phyloP scores from a whole-genome alignment of 164 flowering plant genomes.

The Buxus sempervirens region DNA sequence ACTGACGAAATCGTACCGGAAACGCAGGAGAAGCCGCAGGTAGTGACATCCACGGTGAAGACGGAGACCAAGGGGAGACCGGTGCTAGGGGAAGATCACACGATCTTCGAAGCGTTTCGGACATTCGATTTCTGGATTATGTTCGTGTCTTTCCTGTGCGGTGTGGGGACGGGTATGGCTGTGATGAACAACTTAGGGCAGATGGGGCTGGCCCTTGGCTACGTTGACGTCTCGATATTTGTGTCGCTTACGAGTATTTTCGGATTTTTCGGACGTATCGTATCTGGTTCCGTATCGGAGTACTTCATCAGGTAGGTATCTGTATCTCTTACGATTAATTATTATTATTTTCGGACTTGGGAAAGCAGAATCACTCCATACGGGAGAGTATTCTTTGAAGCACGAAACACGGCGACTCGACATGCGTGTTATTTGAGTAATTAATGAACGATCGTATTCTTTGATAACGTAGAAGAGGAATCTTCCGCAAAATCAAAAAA shows the following conservation, averaged over 20 bases:
- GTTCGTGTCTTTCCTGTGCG: slow-evolving; percentile 77
- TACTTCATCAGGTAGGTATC: slow-evolving; percentile 64
- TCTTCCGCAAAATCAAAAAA: no score
- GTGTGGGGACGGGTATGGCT: slow-evolving; percentile 88
- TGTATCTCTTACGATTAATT: no score
- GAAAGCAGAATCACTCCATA: no score
- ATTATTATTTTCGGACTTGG: no score
- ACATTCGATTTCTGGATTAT: slow-evolving; percentile 79
- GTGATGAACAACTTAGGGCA: slow-evolving; percentile 94
- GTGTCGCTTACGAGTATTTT: slow-evolving; percentile 79
- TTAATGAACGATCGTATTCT: no score
- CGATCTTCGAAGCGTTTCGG: slow-evolving; percentile 55
- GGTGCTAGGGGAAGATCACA: slow-evolving; percentile 81
- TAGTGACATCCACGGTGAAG: slow-evolving; percentile 8
- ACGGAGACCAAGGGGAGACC: slow-evolving; percentile 29
- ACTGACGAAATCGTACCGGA: slow-evolving; percentile 12
- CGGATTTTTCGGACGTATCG: slow-evolving; percentile 86
- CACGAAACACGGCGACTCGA: no score
- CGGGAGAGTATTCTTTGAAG: no score
- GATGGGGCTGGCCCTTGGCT: slow-evolving; percentile 83
- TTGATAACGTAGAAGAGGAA: no score
- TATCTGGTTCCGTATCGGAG: slow-evolving; percentile 71
- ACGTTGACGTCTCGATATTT: slow-evolving; percentile 73
- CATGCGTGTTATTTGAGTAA: no score
- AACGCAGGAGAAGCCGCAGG: slow-evolving; percentile 10